Evolutionary conservation across 257 asterid genomes (phyloP).

Genomic region (Solanum stenotomum): DNA sequence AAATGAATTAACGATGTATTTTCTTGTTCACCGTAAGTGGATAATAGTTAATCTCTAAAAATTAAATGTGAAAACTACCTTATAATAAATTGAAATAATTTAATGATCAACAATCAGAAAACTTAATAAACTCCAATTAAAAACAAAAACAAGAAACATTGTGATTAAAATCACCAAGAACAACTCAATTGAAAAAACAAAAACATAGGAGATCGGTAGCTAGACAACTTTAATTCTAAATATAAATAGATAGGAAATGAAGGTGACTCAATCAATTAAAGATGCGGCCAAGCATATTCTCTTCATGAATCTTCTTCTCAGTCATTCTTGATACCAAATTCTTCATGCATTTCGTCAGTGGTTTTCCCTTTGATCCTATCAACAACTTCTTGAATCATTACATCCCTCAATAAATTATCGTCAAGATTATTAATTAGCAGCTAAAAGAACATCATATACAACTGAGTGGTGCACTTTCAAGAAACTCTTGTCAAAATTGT

Average conservation of each 20-base stretch:
- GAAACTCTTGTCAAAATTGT: no score
- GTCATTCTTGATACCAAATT: not conserved
- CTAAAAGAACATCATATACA: not conserved
- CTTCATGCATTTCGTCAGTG: not conserved
- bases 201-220: not conserved
- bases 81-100: not conserved
- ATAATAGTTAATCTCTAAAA: no score
- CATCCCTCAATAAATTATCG: not conserved
- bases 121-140: not conserved
- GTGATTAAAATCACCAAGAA: not conserved
- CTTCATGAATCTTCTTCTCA: no score
- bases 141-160: not conserved
- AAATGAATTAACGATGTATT: rapidly evolving
- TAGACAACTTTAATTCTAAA: no score
- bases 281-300: no score
- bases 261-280: not conserved
- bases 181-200: not conserved
- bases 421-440: not conserved
- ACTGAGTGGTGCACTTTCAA: not conserved
- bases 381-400: not conserved
- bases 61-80: not conserved
- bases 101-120: not conserved
- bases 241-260: not conserved
- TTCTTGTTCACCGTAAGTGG: rapidly evolving
- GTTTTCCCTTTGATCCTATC: not conserved